phyloP scores from a whole-genome alignment of 2,329 filamentous ascomycete species.

The Aspergillus cejpii region DNA sequence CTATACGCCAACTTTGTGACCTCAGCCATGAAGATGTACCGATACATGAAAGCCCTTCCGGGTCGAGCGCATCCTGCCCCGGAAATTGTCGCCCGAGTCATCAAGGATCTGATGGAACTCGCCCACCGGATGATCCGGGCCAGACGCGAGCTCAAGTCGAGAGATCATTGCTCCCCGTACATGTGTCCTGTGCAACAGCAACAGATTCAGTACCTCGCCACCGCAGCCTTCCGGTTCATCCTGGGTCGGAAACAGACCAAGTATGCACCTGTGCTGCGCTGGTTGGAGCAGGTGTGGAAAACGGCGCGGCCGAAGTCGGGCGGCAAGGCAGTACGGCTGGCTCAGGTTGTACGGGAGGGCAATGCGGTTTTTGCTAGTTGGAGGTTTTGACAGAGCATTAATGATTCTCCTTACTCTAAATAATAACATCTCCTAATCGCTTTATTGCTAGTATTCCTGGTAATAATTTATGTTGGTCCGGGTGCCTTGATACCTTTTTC shows the following conservation, averaged over 20 bases:
- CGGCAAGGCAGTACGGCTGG: slow-evolving; percentile 29
- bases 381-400: slow-evolving; percentile 28
- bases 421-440: no score
- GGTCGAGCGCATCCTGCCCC: slow-evolving; percentile 47
- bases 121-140: slow-evolving; percentile 59
- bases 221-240: slow-evolving; percentile 62
- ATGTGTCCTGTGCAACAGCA: slow-evolving; percentile 53
- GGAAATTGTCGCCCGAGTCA: slow-evolving; percentile 57
- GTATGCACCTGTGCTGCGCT: slow-evolving; percentile 58
- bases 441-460: no score
- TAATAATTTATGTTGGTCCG: background rate
- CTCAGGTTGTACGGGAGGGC: slow-evolving; percentile 30
- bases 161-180: slow-evolving; percentile 29
- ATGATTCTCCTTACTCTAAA: no score
- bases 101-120: slow-evolving; percentile 59
- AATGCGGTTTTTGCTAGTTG: slow-evolving; percentile 33
- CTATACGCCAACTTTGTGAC: slow-evolving; percentile 68
- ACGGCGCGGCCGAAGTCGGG: slow-evolving; percentile 35
- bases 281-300: slow-evolving; percentile 53
- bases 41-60: slow-evolving; percentile 56
- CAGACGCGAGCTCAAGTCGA: slow-evolving; percentile 27
- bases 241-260: slow-evolving; percentile 65
- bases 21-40: slow-evolving; percentile 66
- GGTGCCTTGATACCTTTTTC: background rate
- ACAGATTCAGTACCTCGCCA: slow-evolving; percentile 60